Evolutionary conservation across 2,329 filamentous ascomycete genomes (phyloP).

Genomic region (Rhytidhysteron rufulum): DNA sequence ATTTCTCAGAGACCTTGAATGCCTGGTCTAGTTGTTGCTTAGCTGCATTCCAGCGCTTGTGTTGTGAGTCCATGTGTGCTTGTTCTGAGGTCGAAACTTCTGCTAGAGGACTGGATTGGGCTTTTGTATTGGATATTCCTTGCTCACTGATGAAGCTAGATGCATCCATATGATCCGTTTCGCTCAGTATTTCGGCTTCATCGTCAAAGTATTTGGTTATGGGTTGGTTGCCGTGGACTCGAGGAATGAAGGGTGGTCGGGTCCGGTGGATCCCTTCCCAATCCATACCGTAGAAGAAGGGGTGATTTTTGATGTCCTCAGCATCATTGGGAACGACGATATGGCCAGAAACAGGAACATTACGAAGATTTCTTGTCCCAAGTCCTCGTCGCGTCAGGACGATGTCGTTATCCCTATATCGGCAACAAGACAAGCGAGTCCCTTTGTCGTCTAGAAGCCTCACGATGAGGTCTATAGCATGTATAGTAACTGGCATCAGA

Average conservation of each 20-base stretch:
- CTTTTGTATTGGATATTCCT: constrained; percentile 3
- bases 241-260: constrained; percentile 75
- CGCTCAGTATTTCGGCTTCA: constrained; percentile 61
- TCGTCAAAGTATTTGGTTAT: constrained; percentile 87
- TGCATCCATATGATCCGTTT: constrained; percentile 31
- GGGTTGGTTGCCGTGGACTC: constrained; percentile 51
- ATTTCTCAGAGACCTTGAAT: neutral
- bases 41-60: constrained; percentile 1
- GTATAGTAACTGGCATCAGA: constrained; percentile 56
- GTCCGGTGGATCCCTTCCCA: constrained; percentile 73
- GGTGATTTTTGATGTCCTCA: constrained; percentile 82
- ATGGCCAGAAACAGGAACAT: constrained; percentile 43
- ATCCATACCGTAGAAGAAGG: constrained; percentile 75
- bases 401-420: constrained; percentile 67
- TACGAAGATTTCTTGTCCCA: constrained; percentile 21
- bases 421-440: constrained; percentile 68
- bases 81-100: neutral
- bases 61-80: neutral
- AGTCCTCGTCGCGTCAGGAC: constrained; percentile 20
- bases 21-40: neutral
- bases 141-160: constrained; percentile 23
- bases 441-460: constrained; percentile 72
- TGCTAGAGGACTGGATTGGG: neutral
- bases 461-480: constrained; percentile 74
- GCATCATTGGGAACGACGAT: constrained; percentile 82